A percentile compares a stretch with the other conserved stretches of the same genome.
These are phyloP conservation scores for Macrophomina phaseolina DNA, from an alignment of 2,329 filamentous ascomycete species.

Conservation along the genomic window DNA sequence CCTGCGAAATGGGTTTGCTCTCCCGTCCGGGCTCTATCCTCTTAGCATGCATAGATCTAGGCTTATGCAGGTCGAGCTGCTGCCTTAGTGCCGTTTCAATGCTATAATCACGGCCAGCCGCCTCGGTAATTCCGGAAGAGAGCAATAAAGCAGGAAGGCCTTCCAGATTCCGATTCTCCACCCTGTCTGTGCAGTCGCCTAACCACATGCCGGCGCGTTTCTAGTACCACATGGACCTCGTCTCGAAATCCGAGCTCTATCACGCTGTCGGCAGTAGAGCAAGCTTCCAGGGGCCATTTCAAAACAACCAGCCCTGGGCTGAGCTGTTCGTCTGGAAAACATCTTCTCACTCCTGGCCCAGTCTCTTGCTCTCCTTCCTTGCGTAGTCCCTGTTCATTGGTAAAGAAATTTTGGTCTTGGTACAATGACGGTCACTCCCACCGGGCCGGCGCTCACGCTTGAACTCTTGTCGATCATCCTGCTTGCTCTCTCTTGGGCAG, in stretches of 20 bases:
- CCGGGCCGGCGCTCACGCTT: not conserved
- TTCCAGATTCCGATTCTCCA: too few relatives aligned
- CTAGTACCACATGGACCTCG: too few relatives aligned
- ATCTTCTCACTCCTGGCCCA: too few relatives aligned
- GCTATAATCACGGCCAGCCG: too few relatives aligned
- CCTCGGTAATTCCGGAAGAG: too few relatives aligned
- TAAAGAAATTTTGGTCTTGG: not conserved
- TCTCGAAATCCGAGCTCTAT: too few relatives aligned
- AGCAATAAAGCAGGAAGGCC: too few relatives aligned
- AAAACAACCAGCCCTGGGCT: not conserved
- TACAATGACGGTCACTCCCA: not conserved
- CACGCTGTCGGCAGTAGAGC: too few relatives aligned
- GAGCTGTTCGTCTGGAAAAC: too few relatives aligned
- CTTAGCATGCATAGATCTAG: not conserved
- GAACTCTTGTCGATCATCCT: conserved; percentile 4
- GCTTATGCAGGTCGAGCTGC: not conserved
- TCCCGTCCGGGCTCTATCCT: not conserved
- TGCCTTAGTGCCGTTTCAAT: too few relatives aligned
- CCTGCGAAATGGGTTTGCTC: not conserved
- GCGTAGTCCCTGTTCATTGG: not conserved
- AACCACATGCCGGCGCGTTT: too few relatives aligned
- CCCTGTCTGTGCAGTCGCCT: too few relatives aligned
- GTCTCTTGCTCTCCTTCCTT: not conserved
- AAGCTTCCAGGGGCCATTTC: not conserved
- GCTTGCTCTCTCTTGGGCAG: not conserved